Percentiles rank a stretch among this genome's conserved stretches.
Conservation (phyloP, 352 stramenopile species). For the Phytophthora sp. region DNA sequence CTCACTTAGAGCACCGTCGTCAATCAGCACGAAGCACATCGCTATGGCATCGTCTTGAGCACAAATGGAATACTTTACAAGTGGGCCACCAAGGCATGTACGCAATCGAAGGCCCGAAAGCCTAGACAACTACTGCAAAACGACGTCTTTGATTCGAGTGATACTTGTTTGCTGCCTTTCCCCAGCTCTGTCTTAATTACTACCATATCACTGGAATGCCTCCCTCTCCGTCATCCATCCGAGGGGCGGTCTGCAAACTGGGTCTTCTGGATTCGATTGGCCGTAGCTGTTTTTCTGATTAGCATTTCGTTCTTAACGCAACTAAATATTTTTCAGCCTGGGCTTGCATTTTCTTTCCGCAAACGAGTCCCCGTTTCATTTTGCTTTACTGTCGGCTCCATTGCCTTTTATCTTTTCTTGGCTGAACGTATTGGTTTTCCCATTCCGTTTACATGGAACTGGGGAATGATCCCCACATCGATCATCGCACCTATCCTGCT, state of each 20-base stretch:
- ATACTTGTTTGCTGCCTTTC: neutral
- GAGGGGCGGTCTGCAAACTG: constrained; percentile 9
- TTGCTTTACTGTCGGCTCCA: neutral
- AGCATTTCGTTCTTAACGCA: neutral
- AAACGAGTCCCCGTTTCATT: neutral
- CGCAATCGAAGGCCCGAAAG: neutral
- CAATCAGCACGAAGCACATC: too few relatives aligned
- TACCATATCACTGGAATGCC: constrained; percentile 1
- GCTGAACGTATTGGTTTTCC: neutral
- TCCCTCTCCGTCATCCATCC: constrained; percentile 4
- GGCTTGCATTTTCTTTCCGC: neutral
- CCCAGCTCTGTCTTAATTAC: neutral
- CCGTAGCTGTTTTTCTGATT: neutral
- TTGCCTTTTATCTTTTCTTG: neutral
- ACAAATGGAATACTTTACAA: neutral
- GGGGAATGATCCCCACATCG: neutral
- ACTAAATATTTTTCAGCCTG: neutral
- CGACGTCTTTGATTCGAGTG: neutral
- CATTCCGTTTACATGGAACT: constrained; percentile 3
- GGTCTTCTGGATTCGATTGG: constrained; percentile 15
- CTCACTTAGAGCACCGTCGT: too few relatives aligned
- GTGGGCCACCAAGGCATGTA: neutral
- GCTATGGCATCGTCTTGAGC: constrained; percentile 10
- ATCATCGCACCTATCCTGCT: neutral
- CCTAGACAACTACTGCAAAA: neutral